Evolutionary conservation across 31 red algal species (phyloP).

Genomic region (Asparagopsis taxiformis): DNA sequence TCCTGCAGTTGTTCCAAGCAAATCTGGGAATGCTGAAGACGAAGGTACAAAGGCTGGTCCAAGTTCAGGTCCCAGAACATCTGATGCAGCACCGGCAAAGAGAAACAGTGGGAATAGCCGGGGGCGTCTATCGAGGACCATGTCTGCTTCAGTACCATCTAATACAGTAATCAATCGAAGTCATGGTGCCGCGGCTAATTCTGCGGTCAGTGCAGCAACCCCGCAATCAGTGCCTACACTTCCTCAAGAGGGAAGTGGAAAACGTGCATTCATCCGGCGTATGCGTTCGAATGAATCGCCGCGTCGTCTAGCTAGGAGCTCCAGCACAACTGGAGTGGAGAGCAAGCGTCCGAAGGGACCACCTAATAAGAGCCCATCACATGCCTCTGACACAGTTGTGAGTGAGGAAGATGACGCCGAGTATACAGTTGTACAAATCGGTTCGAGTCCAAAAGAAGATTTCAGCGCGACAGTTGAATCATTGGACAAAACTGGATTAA

Average conservation of each 20-base stretch:
- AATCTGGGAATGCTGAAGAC: constrained; percentile 9
- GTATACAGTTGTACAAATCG: constrained; percentile 58
- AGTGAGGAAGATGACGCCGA: constrained; percentile 27
- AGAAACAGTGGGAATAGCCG: neutral
- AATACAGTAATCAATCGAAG: constrained; percentile 1
- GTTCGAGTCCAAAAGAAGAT: constrained; percentile 47
- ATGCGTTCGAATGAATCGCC: constrained; percentile 59
- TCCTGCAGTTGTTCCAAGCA: constrained; percentile 3
- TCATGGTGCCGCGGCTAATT: neutral
- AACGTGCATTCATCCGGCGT: constrained; percentile 57
- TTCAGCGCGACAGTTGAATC: constrained; percentile 31
- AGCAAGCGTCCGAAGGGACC: constrained; percentile 30
- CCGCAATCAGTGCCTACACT: neutral
- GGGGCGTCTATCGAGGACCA: constrained; percentile 16
- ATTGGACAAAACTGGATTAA: constrained; percentile 42
- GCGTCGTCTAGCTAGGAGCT: constrained; percentile 40
- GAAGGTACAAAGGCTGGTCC: constrained; percentile 13
- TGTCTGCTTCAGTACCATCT: constrained; percentile 22
- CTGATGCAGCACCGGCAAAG: constrained; percentile 1
- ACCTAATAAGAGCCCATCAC: constrained; percentile 11
- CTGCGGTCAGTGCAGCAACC: neutral
- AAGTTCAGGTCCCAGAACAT: neutral
- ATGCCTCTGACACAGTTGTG: constrained; percentile 32
- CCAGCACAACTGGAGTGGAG: constrained; percentile 40
- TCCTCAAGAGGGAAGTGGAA: constrained; percentile 41